phyloP scores from a whole-genome alignment of 805 yeast genomes.

The Sungouiella blattae region DNA sequence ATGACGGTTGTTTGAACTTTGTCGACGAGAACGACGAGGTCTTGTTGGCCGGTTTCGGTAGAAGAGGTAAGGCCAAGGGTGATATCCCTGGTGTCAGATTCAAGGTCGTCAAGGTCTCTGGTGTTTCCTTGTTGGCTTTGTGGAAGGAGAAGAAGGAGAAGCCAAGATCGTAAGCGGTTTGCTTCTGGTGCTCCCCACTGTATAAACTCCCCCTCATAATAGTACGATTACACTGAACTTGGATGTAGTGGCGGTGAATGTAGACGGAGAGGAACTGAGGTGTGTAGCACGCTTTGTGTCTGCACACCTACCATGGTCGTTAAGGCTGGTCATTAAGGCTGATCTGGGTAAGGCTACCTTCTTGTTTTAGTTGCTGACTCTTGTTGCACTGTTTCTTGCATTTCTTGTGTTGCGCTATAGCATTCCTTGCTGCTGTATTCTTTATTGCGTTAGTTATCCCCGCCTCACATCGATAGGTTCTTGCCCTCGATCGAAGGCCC shows the following conservation, averaged over 20 bases:
- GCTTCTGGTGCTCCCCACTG: slow-evolving; percentile 10
- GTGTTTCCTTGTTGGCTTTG: slow-evolving; percentile 98
- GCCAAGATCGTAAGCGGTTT: slow-evolving; percentile 92
- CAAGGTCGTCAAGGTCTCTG: slow-evolving; percentile 99
- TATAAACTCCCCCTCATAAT: slow-evolving; percentile 8
- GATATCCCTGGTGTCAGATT: slow-evolving; percentile 99
- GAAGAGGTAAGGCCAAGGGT: slow-evolving; percentile 99
- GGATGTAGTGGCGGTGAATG: no score
- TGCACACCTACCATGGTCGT: no score
- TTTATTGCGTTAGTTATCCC: neutral
- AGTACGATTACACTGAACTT: slow-evolving; percentile 5
- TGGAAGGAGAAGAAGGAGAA: slow-evolving; percentile 99
- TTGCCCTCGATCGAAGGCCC: slow-evolving; percentile 83
- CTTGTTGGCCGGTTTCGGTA: slow-evolving; percentile 99
- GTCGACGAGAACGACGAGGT: slow-evolving; percentile 99
- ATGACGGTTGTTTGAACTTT: slow-evolving; percentile 99
- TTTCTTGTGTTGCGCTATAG: no score
- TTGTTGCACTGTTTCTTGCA: no score
- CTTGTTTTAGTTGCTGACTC: no score
- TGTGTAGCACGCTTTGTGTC: neutral
- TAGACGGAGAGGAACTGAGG: no score
- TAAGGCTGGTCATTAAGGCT: no score
- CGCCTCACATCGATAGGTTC: slow-evolving; percentile 36
- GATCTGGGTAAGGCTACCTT: no score
- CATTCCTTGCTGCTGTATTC: no score